phyloP scores from a whole-genome alignment of 2,329 filamentous ascomycete species.

The Alternaria novae-zelandiae region DNA sequence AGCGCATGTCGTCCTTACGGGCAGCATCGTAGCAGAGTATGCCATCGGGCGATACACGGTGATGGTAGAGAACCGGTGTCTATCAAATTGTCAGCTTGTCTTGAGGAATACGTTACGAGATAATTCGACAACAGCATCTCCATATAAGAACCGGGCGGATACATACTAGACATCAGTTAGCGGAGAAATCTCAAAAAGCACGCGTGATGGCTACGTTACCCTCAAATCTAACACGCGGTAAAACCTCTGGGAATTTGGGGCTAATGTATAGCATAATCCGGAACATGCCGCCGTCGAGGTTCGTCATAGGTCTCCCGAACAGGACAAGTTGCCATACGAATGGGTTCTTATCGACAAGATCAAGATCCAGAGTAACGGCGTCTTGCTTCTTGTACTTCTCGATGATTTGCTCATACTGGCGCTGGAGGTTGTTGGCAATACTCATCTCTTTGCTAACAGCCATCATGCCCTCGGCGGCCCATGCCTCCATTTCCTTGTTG shows the following conservation, averaged over 20 bases:
- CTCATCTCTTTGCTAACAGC: constrained; percentile 71
- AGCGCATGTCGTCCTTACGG: constrained; percentile 76
- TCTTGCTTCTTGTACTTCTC: constrained; percentile 75
- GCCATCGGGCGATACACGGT: constrained; percentile 80
- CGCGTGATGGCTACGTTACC: background rate
- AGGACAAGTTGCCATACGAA: constrained; percentile 90
- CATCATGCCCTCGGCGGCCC: constrained; percentile 72
- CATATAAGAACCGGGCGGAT: background rate
- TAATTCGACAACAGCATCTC: background rate
- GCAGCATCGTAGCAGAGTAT: constrained; percentile 77
- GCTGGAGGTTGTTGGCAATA: constrained; percentile 79
- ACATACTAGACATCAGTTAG: background rate
- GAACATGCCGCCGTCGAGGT: constrained; percentile 87
- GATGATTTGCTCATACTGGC: constrained; percentile 83
- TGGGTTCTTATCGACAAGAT: constrained; percentile 80
- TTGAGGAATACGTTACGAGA: background rate
- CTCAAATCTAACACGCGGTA: constrained; percentile 81
- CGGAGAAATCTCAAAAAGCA: background rate
- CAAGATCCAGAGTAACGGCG: constrained; percentile 74
- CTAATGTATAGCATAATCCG: constrained; percentile 80
- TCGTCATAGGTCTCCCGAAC: constrained; percentile 90
- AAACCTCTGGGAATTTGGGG: constrained; percentile 83
- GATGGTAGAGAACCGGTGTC: constrained; percentile 79
- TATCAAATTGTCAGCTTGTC: background rate
- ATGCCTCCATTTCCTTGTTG: constrained; percentile 72